Evolutionary conservation across 441 rosid genomes (phyloP).

Genomic region (Viola pubescens): DNA sequence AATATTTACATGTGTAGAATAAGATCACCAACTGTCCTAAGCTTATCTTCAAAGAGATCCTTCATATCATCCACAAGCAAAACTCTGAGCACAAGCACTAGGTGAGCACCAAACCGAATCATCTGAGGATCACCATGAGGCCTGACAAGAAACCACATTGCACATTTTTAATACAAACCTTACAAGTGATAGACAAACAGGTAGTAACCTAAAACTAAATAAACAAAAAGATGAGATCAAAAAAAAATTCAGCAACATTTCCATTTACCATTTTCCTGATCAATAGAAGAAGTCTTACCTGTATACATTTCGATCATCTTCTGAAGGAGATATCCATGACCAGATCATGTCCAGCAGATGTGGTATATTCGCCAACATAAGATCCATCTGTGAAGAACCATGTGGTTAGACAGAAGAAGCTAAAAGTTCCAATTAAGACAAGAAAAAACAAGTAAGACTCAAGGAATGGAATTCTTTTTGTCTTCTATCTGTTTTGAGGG

Average conservation of each 20-base stretch:
- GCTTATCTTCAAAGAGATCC: conserved; percentile 74
- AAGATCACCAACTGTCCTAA: conserved; percentile 84
- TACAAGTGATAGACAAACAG: not conserved
- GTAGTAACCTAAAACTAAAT: not conserved
- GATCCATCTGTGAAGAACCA: conserved; percentile 67
- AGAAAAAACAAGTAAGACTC: too few relatives aligned
- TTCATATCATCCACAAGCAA: conserved; percentile 66
- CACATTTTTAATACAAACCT: conserved; percentile 15
- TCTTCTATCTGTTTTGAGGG: not conserved
- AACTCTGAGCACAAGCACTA: conserved; percentile 88
- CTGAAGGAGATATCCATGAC: conserved; percentile 97
- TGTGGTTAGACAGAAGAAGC: conserved; percentile 8
- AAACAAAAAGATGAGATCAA: not conserved
- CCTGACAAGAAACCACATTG: conserved; percentile 41
- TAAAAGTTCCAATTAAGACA: not conserved
- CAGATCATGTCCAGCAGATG: conserved; percentile 83
- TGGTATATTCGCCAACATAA: conserved; percentile 87
- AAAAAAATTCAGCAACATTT: conserved; percentile 1
- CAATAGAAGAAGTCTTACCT: conserved; percentile 39
- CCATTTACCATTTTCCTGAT: not conserved
- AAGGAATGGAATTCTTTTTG: not conserved
- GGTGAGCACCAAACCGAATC: conserved; percentile 93
- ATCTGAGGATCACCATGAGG: conserved; percentile 96
- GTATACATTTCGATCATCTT: conserved; percentile 67
- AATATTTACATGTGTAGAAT: conserved; percentile 78